Evolutionary conservation across 176 grass and related monocot genomes (phyloP).

Genomic region (Olyra latifolia): DNA sequence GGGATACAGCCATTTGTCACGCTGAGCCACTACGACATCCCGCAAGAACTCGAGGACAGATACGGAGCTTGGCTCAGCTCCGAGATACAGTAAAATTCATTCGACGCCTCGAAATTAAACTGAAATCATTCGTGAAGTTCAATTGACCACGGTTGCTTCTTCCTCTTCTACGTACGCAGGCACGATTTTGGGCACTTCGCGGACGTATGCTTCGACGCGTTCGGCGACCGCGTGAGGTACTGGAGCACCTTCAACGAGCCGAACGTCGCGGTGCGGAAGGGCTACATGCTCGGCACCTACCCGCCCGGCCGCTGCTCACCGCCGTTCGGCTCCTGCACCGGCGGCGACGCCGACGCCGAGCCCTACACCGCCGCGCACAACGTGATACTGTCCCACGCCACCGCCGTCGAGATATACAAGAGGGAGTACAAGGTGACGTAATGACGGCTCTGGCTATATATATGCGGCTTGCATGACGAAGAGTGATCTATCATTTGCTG

Average conservation of each 20-base stretch:
- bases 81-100: constrained; percentile 43
- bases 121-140: too few species aligned
- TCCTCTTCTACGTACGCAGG: constrained; percentile 23
- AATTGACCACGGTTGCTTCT: neutral
- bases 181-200: constrained; percentile 59
- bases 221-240: constrained; percentile 69
- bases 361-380: constrained; percentile 68
- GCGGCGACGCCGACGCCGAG: constrained; percentile 47
- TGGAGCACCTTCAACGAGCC: constrained; percentile 83
- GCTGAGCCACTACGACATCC: constrained; percentile 59
- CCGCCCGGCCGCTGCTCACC: constrained; percentile 54
- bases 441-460: neutral
- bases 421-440: constrained; percentile 61
- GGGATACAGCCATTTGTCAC: constrained; percentile 83
- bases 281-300: constrained; percentile 50
- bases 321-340: constrained; percentile 45
- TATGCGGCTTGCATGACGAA: neutral
- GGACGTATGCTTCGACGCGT: constrained; percentile 62
- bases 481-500: neutral
- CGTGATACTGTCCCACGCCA: constrained; percentile 59
- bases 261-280: constrained; percentile 30
- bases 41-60: constrained; percentile 60
- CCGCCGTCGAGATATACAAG: constrained; percentile 65
- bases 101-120: too few species aligned
- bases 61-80: constrained; percentile 73